Evolutionary conservation across 2,329 filamentous ascomycete species (phyloP).

Genomic region (Ascosphaera apis): DNA sequence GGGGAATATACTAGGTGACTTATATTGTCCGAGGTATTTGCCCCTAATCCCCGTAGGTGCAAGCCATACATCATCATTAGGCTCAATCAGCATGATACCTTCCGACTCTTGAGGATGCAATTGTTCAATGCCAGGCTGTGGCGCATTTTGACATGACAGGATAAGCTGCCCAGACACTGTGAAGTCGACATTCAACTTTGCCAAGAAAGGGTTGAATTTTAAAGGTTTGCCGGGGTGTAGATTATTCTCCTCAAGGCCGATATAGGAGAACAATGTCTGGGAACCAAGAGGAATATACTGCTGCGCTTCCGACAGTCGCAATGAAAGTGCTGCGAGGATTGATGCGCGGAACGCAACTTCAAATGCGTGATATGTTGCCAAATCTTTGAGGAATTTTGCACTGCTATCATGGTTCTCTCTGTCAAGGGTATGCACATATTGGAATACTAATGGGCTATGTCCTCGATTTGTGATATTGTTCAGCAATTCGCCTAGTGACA

Average conservation of each 20-base stretch:
- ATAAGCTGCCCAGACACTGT: constrained; percentile 15
- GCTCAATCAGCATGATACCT: constrained; percentile 3
- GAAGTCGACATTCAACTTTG: constrained; percentile 16
- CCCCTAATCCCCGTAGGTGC: constrained; percentile 12
- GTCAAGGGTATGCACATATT: background rate
- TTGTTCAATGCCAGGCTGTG: constrained; percentile 15
- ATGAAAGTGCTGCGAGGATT: constrained; percentile 14
- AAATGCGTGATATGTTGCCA: constrained; percentile 9
- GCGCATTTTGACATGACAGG: constrained; percentile 14
- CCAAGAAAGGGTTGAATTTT: constrained; percentile 10
- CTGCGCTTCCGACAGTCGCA: constrained; percentile 15
- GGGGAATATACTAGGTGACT: constrained; percentile 8
- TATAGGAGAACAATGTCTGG: constrained; percentile 16
- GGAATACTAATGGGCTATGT: background rate
- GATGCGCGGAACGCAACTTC: constrained; percentile 20
- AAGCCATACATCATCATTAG: constrained; percentile 16
- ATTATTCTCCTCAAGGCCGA: constrained; percentile 12
- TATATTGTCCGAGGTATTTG: constrained; percentile 7
- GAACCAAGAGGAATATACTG: constrained; percentile 18
- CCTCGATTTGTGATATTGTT: background rate
- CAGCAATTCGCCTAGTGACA: background rate
- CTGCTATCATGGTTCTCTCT: background rate
- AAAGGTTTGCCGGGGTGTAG: constrained; percentile 4
- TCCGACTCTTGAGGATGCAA: constrained; percentile 9
- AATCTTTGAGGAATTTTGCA: background rate